Base-by-base conservation (phyloP, 2,329 filamentous ascomycete genomes). In the Hymenoscyphus fraxineus region DNA sequence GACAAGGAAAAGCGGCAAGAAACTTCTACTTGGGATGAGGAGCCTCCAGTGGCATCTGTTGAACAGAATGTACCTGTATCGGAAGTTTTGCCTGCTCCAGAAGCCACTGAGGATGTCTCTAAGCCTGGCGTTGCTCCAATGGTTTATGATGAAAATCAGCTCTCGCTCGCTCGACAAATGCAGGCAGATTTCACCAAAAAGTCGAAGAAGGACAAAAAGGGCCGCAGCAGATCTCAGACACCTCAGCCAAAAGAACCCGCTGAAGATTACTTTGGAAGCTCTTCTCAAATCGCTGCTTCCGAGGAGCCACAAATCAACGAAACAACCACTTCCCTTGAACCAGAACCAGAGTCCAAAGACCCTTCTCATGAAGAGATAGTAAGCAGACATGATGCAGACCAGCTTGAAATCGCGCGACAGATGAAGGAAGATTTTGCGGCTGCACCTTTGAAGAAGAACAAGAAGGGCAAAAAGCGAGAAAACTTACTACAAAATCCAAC, bases 401-500 rank as follows among this genome's bases (percentile, higher is more conserved):
- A 74, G 64, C 67, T 73, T 32, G 67, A 68, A 51, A 64, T 73
- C 59, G 69, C 72, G 35, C 64, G 72, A 13, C 71, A 72, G 65
- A 55, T 72, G 44, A 70, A 73, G 41, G 72, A 73, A 57, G 70
- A 73, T 62, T 71, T 72, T 32, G 67, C 57, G 41, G 69, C 70
- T 56, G 59, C 60, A 27, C 75, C 73, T 67, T 76, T 74, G 67
- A 77, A 75, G 64, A 80, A 78, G 68, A 73, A 73, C 10, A 80
- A 80, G 73, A 81, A 80, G 65, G 73, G 62, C 16, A 66, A 67
- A 40, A 68, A 63, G 58, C 55, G 62, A 44, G 61, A 63, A 16
- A 58, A 19, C 40, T 15, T 59, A 22, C 41, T 57, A 13, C 57
- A 58, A 19, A 51, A n/a, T 22, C 39, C 47, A 22, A 61, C 47